Base-by-base conservation (phyloP, 208 protist species). In the Crithidia fasciculata region DNA sequence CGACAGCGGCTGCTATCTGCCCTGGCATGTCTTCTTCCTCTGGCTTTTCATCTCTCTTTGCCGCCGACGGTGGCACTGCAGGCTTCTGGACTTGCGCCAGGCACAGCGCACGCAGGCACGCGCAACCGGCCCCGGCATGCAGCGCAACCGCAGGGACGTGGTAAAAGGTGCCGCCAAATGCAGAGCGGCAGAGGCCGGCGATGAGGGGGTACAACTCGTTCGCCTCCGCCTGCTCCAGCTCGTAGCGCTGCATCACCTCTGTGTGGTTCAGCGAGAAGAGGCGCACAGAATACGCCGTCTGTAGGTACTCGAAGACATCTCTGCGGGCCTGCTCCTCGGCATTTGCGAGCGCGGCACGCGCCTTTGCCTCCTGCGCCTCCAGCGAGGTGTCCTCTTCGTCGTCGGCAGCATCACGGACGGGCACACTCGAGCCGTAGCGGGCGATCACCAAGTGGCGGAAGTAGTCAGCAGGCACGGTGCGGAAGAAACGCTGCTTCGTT, bases 111-210 rank as follows among this genome's bases (percentile, higher is more conserved):
- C 72, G 72, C 43, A 93, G 36, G 28, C 78, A 18, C 36, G 82
- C 37, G 10, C 63, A 53, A 64, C 50, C 58, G 41, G 78, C 41
- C 69, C 54, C 62, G 49, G 59, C 18, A 47, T 93, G 88, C 73
- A 84, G 78, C 13, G 76, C 82, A 8, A 90, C 44, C 18, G 79
- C 50, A 7, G 83, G 79, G n/a, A 80, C 76, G 59, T 86, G 70
- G 55, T 91, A 90, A 40, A 76, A 78, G 8, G 81, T 45, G 44
- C 83, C 70, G 12, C 85, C 86, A 74, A 89, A 94, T 40, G 82
- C 81, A 4, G 63, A 69, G n/a, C 83, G 84, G 37, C 80, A 82
- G 18, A 49, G 55, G 8, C 72, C 15, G 12, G 78, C 47, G 41
- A 89, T 63, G 19, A 83, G 53, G 8, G 62, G 55, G 59, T 69